These are phyloP conservation scores for Alternaria longipes DNA, from an alignment of 2,329 filamentous ascomycete species.

Conservation along the genomic window DNA sequence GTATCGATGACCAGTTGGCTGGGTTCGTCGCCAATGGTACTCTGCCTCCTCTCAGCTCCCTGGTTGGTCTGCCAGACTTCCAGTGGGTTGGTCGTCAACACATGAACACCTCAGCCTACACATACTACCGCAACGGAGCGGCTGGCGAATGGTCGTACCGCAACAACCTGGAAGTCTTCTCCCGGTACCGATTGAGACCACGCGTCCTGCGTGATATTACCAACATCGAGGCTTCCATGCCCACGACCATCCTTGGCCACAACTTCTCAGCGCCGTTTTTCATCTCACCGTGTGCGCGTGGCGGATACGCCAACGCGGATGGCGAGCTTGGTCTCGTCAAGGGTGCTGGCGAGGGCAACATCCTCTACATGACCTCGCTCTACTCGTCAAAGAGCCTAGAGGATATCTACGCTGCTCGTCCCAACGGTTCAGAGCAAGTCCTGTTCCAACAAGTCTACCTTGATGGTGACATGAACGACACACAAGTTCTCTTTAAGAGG, in stretches of 20 bases:
- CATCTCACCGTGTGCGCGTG: conserved; percentile 57
- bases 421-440: conserved; percentile 33
- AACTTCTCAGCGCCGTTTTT: conserved; percentile 66
- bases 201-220: conserved; percentile 62
- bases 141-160: conserved; percentile 65
- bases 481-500: conserved; percentile 42
- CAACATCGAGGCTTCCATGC: conserved; percentile 47
- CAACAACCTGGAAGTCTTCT: conserved; percentile 66
- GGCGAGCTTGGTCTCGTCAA: conserved; percentile 62
- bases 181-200: conserved; percentile 60
- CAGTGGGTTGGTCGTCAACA: conserved; percentile 62
- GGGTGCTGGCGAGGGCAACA: conserved; percentile 59
- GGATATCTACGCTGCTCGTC: conserved; percentile 21
- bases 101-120: conserved; percentile 60
- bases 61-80: conserved; percentile 64
- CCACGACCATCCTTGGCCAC: conserved; percentile 62
- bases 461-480: conserved; percentile 42
- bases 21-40: conserved; percentile 36
- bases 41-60: conserved; percentile 56
- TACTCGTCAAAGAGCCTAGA: conserved; percentile 44
- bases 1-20: conserved; percentile 39
- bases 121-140: conserved; percentile 67
- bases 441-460: conserved; percentile 56
- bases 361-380: conserved; percentile 60
- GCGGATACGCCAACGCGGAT: conserved; percentile 56